Percentiles rank a stretch among this genome's conserved stretches.
Conservation (phyloP, 306 rosid species). For the Albizia julibrissin region DNA sequence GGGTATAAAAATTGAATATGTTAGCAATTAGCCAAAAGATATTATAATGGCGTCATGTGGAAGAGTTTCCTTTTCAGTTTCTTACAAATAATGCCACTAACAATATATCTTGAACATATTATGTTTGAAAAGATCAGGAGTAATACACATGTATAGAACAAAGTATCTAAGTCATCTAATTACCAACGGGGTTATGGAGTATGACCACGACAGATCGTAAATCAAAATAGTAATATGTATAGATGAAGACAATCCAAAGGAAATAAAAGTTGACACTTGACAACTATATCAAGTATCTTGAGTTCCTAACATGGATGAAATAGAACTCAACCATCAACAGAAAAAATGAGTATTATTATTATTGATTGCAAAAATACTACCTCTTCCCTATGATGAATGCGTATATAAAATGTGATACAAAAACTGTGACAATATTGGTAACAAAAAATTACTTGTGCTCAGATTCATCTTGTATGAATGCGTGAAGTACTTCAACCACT, state of each 20-base stretch:
- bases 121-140: neutral
- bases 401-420: no score
- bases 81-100: no score
- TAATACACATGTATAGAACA: constrained; percentile 7
- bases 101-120: neutral
- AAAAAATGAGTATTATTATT: neutral
- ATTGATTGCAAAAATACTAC: constrained; percentile 5
- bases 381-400: neutral
- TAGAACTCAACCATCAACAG: constrained; percentile 5
- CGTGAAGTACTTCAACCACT: constrained; percentile 96
- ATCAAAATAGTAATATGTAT: neutral
- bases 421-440: no score
- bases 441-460: constrained; percentile 99
- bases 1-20: no score
- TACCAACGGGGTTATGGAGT: neutral
- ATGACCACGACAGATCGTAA: neutral
- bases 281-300: neutral
- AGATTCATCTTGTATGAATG: constrained; percentile 97
- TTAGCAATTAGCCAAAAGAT: no score
- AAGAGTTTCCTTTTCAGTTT: no score
- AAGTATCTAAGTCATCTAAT: neutral
- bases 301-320: neutral
- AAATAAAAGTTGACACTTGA: neutral
- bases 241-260: neutral
- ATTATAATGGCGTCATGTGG: no score